These are phyloP conservation scores for Myxozyma sirexii DNA, from an alignment of 805 yeast genomes.

Conservation along the genomic window DNA sequence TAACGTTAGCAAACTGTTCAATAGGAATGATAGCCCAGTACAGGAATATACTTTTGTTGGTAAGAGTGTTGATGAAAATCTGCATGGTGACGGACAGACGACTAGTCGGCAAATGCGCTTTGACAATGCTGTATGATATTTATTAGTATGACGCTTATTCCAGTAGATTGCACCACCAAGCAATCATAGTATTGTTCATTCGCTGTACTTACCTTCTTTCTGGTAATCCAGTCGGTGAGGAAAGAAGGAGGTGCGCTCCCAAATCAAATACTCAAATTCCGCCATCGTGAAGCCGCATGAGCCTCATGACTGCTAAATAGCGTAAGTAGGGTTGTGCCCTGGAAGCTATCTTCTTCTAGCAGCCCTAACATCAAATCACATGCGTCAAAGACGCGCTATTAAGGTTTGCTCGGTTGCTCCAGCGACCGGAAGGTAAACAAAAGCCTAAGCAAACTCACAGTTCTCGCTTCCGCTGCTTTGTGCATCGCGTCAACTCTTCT, in stretches of 20 bases:
- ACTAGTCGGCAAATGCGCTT: conserved; percentile 45
- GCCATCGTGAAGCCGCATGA: neutral
- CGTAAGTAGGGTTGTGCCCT: conserved; percentile 4
- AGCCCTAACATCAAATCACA: neutral
- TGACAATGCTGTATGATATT: conserved; percentile 11
- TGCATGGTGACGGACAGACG: conserved; percentile 44
- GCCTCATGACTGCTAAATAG: neutral
- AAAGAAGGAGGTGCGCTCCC: neutral
- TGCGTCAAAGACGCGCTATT: neutral
- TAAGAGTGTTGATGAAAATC: conserved; percentile 98
- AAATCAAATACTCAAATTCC: neutral
- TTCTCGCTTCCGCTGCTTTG: neutral
- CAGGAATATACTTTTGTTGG: conserved; percentile 69
- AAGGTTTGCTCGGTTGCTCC: neutral
- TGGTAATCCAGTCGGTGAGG: conserved; percentile 31
- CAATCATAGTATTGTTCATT: neutral
- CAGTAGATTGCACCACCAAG: neutral
- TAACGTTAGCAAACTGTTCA: neutral
- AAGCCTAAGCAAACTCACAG: neutral
- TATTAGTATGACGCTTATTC: neutral
- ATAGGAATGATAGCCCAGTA: conserved; percentile 35
- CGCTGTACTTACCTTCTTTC: conserved; percentile 37
- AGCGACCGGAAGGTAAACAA: conserved; percentile 1
- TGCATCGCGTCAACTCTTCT: neutral
- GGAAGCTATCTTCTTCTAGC: no score